A percentile compares a stretch with the other conserved stretches of the same genome.
Conservation (phyloP, 345 rosid species). For the Rhodamnia rubescens region DNA sequence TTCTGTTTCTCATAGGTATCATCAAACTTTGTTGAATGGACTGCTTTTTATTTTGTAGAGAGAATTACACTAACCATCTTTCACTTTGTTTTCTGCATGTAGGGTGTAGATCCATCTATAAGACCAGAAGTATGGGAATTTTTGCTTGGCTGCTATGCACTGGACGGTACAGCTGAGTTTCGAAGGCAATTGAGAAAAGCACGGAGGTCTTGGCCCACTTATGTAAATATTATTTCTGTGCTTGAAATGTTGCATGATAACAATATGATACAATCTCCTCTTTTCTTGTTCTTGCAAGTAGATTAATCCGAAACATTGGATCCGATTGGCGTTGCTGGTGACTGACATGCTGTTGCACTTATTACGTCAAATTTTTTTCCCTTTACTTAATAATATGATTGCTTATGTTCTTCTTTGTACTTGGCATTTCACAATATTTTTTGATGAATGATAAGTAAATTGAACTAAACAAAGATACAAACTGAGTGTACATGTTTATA, state of each 20-base stretch:
- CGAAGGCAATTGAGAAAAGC: conserved; percentile 63
- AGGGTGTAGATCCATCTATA: conserved; percentile 91
- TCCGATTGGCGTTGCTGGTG: neutral
- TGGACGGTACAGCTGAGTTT: conserved; percentile 69
- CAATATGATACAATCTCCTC: neutral
- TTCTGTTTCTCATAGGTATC: neutral
- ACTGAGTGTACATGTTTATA: neutral
- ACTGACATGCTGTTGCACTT: neutral
- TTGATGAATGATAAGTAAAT: neutral
- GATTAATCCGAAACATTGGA: neutral
- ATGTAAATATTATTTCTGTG: neutral
- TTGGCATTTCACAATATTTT: neutral
- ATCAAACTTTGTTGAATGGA: neutral
- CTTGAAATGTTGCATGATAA: neutral
- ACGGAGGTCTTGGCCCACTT: conserved; percentile 41
- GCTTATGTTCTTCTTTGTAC: neutral
- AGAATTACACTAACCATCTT: neutral
- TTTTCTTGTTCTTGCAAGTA: neutral
- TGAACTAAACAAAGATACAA: neutral
- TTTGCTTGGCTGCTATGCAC: conserved; percentile 77
- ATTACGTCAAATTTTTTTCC: neutral
- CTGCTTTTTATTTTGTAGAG: neutral
- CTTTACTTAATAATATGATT: neutral
- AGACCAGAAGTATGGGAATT: conserved; percentile 96
- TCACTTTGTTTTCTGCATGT: conserved; percentile 9